Evolutionary conservation across 805 yeast species (phyloP).

Genomic region (Saccharomycopsis microspora): DNA sequence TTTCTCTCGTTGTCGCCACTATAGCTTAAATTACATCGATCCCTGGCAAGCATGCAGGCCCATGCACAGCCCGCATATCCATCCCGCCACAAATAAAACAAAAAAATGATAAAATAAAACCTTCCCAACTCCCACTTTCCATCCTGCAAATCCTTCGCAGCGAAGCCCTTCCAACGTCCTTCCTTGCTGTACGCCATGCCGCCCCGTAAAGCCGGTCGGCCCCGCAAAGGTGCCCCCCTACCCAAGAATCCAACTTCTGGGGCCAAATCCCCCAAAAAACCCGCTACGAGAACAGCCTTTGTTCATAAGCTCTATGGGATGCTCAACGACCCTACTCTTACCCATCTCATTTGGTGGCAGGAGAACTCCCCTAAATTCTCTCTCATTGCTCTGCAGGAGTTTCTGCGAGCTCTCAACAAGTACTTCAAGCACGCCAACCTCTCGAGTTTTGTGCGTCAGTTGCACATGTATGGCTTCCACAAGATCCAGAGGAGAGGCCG

Average conservation of each 20-base stretch:
- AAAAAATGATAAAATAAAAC: too few species aligned
- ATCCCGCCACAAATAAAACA: too few species aligned
- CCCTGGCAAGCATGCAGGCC: too few species aligned
- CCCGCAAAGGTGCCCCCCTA: too few species aligned
- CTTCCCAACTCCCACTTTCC: too few species aligned
- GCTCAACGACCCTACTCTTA: slow-evolving; percentile 43
- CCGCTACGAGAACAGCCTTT: slow-evolving; percentile 37
- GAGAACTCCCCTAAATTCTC: slow-evolving; percentile 41
- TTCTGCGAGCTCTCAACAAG: slow-evolving; percentile 47
- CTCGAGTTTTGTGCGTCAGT: slow-evolving; percentile 84
- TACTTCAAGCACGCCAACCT: slow-evolving; percentile 93
- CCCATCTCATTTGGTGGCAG: slow-evolving; percentile 56
- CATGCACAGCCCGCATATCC: too few species aligned
- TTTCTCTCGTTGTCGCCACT: too few species aligned
- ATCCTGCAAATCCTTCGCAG: too few species aligned
- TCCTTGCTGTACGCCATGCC: too few species aligned
- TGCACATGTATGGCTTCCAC: slow-evolving; percentile 95
- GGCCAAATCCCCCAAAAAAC: neutral
- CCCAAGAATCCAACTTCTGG: neutral
- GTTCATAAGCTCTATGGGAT: slow-evolving; percentile 54
- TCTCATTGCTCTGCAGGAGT: slow-evolving; percentile 51
- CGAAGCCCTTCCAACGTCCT: too few species aligned
- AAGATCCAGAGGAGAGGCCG: slow-evolving; percentile 43
- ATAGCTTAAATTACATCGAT: too few species aligned
- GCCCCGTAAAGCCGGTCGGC: too few species aligned